These are phyloP conservation scores for Lactarius sanguifluus DNA, from an alignment of 768 basidiomycete species.

Conservation along the genomic window DNA sequence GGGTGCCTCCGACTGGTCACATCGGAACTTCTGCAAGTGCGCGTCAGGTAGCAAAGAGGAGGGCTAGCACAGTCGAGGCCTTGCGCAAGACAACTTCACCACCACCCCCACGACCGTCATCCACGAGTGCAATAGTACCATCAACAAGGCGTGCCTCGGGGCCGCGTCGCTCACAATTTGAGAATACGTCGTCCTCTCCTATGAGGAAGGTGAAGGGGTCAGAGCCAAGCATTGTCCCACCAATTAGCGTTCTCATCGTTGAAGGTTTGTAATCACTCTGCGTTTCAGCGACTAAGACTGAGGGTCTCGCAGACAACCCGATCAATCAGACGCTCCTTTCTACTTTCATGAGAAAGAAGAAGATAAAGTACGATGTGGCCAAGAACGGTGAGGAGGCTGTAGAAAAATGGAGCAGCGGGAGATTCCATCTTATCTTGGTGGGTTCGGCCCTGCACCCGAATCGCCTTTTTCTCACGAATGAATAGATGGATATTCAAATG, in stretches of 20 bases:
- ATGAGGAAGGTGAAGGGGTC: slow-evolving; percentile 51
- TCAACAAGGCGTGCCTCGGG: slow-evolving; percentile 35
- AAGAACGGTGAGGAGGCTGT: slow-evolving; percentile 96
- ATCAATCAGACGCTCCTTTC: slow-evolving; percentile 97
- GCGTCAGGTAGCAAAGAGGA: slow-evolving; percentile 34
- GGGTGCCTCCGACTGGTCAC: background rate
- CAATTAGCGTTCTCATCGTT: slow-evolving; percentile 96
- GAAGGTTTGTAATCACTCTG: slow-evolving; percentile 63
- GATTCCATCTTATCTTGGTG: slow-evolving; percentile 94
- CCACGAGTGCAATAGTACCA: slow-evolving; percentile 32
- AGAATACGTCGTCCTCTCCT: slow-evolving; percentile 34
- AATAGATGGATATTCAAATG: slow-evolving; percentile 99
- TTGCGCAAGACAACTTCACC: slow-evolving; percentile 38
- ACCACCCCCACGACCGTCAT: slow-evolving; percentile 36
- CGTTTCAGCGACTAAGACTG: background rate
- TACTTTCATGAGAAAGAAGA: slow-evolving; percentile 96
- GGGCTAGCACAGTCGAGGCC: slow-evolving; percentile 33
- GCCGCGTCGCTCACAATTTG: slow-evolving; percentile 36
- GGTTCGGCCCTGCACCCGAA: slow-evolving; percentile 35
- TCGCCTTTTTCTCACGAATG: slow-evolving; percentile 24
- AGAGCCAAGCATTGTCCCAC: slow-evolving; percentile 82
- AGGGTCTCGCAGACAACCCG: slow-evolving; percentile 72
- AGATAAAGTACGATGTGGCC: slow-evolving; percentile 92
- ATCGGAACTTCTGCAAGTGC: slow-evolving; percentile 3
- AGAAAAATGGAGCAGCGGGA: slow-evolving; percentile 89